A percentile compares a stretch with the other conserved stretches of the same genome.
Evolutionary conservation across 805 yeast genomes (phyloP).

Genomic region (Saturnispora hagleri): DNA sequence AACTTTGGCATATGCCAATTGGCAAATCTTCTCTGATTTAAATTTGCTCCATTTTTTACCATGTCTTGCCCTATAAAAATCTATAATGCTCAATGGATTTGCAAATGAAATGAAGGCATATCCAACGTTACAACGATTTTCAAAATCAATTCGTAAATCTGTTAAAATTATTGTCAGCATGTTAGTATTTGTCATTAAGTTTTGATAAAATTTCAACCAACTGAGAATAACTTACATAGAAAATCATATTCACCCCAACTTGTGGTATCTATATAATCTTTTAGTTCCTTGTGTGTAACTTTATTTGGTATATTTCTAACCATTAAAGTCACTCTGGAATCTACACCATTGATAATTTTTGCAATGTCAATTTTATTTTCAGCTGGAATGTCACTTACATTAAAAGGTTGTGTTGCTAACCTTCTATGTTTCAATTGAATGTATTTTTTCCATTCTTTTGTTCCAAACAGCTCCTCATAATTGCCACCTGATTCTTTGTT

Average conservation of each 20-base stretch:
- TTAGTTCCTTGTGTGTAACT: slow-evolving; percentile 36
- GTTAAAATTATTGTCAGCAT: neutral
- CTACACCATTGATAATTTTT: slow-evolving; percentile 33
- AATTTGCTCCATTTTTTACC: slow-evolving; percentile 40
- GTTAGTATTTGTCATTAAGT: slow-evolving; percentile 7
- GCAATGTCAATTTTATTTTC: slow-evolving; percentile 32
- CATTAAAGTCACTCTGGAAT: slow-evolving; percentile 42
- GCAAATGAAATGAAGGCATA: slow-evolving; percentile 46
- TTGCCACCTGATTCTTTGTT: neutral
- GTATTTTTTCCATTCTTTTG: slow-evolving; percentile 18
- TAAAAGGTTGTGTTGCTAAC: slow-evolving; percentile 18
- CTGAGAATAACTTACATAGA: slow-evolving; percentile 27
- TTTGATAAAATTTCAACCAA: neutral
- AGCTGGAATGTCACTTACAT: slow-evolving; percentile 21
- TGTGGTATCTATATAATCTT: slow-evolving; percentile 37
- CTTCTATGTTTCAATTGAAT: slow-evolving; percentile 19
- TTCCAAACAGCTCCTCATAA: neutral
- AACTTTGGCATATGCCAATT: slow-evolving; percentile 41
- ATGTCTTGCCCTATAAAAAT: slow-evolving; percentile 35
- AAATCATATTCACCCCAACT: slow-evolving; percentile 31
- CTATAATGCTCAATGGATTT: slow-evolving; percentile 34
- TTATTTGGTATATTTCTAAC: slow-evolving; percentile 47
- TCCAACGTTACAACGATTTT: slow-evolving; percentile 45
- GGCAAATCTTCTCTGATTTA: slow-evolving; percentile 43
- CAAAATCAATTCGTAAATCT: slow-evolving; percentile 44